Evolutionary conservation across 169 alveolate genomes (phyloP), one percentile per base, ranked within the genome.

Genomic region (Perkinsus olseni): DNA sequence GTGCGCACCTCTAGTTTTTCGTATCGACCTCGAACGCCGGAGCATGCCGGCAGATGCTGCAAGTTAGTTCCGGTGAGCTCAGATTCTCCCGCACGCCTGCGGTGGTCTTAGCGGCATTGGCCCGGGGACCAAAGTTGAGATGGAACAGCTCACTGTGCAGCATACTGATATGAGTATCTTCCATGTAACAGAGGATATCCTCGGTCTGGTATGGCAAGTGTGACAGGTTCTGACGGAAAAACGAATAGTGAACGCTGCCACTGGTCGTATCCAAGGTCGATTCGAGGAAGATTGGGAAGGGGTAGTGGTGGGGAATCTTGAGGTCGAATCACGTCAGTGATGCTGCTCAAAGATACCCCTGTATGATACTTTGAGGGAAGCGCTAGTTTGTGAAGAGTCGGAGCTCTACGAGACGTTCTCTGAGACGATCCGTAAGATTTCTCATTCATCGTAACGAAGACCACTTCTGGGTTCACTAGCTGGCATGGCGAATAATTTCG

Each of bases 351-450:
- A 94, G 91, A 94, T 95, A 37, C 94, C 94, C 51, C 93, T 95
- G 24, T 90, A 94, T 91, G 96, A 95, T 74, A 95, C 94, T 74
- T 62, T 95, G 34, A 94, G 94, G 91, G 95, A 95, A 93, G 95
- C 94, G 21, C 45, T 95, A 24, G 37, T 95, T 13, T 74, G 92
- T n/a, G 96, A 95, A 92, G 96, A 95, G 45, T 91, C 94, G 31
- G 96, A 95, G 38, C 51, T 92, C n/a, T 95, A 93, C 92, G 93
- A 91, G 24, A 39, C 62, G 0, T 92, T 95, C 92, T 39, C 90
- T 36, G 93, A 94, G 74, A 93, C 92, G 37, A 74, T 40, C 4
- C 82, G 82, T 62, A 24, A 62, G n/a, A n/a, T n/a, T n/a, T n/a
- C n/a, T n/a, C n/a, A n/a, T n/a, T n/a, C n/a, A n/a, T n/a, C n/a